A percentile compares a stretch with the other conserved stretches of the same genome.
Evolutionary conservation across 768 basidiomycete genomes (phyloP).

Genomic region (Suillus cothurnatus): DNA sequence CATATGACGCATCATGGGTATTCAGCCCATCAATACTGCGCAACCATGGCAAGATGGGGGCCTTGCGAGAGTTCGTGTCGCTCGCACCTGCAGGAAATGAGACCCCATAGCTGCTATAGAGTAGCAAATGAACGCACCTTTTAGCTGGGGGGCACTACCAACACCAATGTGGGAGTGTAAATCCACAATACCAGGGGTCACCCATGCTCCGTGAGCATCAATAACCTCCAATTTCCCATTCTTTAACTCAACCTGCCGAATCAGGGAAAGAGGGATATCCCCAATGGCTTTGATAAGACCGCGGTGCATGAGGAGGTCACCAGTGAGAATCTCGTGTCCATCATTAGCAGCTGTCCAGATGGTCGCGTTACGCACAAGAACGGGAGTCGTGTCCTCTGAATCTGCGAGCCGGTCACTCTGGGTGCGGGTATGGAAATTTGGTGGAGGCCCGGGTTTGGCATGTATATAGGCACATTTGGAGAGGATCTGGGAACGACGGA

Average conservation of each 20-base stretch:
- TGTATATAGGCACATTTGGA: slow-evolving; percentile 47
- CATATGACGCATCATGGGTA: slow-evolving; percentile 44
- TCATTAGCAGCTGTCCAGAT: slow-evolving; percentile 82
- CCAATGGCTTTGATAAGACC: slow-evolving; percentile 69
- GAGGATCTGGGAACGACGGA: slow-evolving; percentile 30
- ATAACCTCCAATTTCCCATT: slow-evolving; percentile 47
- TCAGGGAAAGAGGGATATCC: slow-evolving; percentile 30
- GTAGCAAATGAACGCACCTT: slow-evolving; percentile 21
- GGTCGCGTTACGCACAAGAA: slow-evolving; percentile 71
- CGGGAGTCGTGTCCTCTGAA: slow-evolving; percentile 53
- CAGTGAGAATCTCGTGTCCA: slow-evolving; percentile 64
- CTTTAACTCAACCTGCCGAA: slow-evolving; percentile 28
- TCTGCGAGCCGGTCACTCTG: slow-evolving; percentile 67
- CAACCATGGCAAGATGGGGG: slow-evolving; percentile 67
- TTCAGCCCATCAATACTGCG: slow-evolving; percentile 48
- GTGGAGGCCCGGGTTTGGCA: slow-evolving; percentile 44
- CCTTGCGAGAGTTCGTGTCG: slow-evolving; percentile 60
- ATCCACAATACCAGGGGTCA: slow-evolving; percentile 73
- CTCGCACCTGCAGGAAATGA: slow-evolving; percentile 37
- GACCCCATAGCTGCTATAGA: slow-evolving; percentile 11
- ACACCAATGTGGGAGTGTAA: slow-evolving; percentile 52
- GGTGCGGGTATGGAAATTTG: slow-evolving; percentile 48
- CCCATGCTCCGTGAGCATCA: slow-evolving; percentile 71
- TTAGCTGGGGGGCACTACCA: slow-evolving; percentile 34
- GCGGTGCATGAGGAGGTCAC: slow-evolving; percentile 70